Base-by-base conservation (phyloP, 2,329 filamentous ascomycete species). In the Fusarium tupiense region DNA sequence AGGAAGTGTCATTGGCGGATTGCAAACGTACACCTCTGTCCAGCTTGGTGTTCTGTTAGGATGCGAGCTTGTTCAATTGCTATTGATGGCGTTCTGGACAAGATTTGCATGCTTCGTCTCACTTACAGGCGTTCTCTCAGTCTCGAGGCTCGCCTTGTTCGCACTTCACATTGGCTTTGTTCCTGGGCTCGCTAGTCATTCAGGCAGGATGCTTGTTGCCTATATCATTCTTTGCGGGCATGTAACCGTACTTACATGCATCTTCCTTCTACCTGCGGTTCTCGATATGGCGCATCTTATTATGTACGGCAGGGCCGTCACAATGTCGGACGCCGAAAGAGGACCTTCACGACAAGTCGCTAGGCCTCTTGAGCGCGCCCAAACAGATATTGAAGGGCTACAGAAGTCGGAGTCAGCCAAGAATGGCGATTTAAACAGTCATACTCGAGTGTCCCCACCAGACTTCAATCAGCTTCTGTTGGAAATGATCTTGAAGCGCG, bases 31-130 rank as follows among this genome's bases (percentile, higher is more conserved):
- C 11, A 54, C 37, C 20, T 35, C 20, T 16, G 43, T 26, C 0
- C 75, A 77, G 20, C 24, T 77, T 29, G 31, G 54, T 3, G 29
- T 72, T 6, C 47, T 77, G 4, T 14, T 74, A 2, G 64, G 10
- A 8, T 74, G 67, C 2, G 75, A 77, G 52, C 24, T 64, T 16
- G 14, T 54, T 2, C 58, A 77, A 17, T 17, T 77, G 11, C 31
- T 58, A 2, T 41, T 31, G 1, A 57, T 61, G 31, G 10, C 33
- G 4, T 57, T 53, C 10, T 69, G 67, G 71, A 16, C 38, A 10
- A 49, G 60, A 2, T 8, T 59, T 9, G 40, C 52, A 2, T 52
- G 35, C 8, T 43, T 75, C 7, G 26, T 49, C 12, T 70, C 69
- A 1, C 53, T 73, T 6, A 7, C 59, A 0, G 69, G 69, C 4